Base-by-base conservation (phyloP, 2,329 filamentous ascomycete species). In the Botrytis sinoallii region DNA sequence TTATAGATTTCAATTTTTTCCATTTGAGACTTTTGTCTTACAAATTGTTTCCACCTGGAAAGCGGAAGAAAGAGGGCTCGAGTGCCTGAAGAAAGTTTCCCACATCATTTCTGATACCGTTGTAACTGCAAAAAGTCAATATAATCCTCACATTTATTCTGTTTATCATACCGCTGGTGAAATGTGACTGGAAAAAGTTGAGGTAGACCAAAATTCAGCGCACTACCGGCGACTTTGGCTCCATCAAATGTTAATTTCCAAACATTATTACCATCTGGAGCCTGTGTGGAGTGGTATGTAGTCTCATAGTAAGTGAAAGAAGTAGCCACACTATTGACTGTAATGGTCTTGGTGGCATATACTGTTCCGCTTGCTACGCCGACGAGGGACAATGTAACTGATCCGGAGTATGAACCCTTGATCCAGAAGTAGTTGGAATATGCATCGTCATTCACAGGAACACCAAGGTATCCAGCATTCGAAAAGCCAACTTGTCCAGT, bases 11-110 rank as follows among this genome's bases (percentile, higher is more conserved):
- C 9, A 4, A 32, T 22, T 14, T 4, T 14, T 12, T 32, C 29
- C 25, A 14, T 35, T 3, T 61, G 25, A 16, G 14, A 14, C 52
- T 38, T 18, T 25, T 42, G 1, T 76, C 81, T 74, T 79, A 80
- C 78, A 91, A 80, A 82, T 89, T 90, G 78, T 90, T 90, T 12
- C 89, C 90, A 7, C 90, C 90, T 0, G 90, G 90, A 73, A 91
- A 87, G 20, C 90, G 86, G 59, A 92, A 84, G 77, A 91, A 86
- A 14, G 84, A 85, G 0, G 86, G 85, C 68, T 87, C 85, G 2
- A 89, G 79, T 16, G 83, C 84, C 1, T 83, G 85, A 1, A 91
- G 80, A 16, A 85, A 84, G 69, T 87, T 83, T 1, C 85, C 86
- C 73, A 91, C 81, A 70, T 90, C 88, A 18, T 85, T 80, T 9